Base-by-base conservation (phyloP, 768 basidiomycete genomes). In the Astraeus odoratus region DNA sequence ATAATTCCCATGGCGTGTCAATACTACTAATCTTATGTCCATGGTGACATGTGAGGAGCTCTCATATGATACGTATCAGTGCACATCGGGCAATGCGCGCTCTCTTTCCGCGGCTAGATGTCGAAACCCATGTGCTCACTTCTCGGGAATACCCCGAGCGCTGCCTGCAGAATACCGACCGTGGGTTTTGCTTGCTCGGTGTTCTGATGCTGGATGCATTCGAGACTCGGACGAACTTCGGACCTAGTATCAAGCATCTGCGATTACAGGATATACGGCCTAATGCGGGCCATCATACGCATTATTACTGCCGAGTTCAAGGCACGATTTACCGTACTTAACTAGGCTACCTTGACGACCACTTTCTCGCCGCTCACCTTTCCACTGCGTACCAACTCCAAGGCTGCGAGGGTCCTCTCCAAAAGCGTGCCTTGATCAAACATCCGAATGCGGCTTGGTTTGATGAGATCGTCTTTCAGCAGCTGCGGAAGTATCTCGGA, bases 311-410 rank as follows among this genome's bases (percentile, higher is more conserved):
- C 13, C 6, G 13, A 8, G 15, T 19, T n/a, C 24, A 40, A 24
- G 24, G 24, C 13, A 27, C 39, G 9, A 26, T 10, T 40, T 37
- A 35, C 16, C 29, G 24, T 24, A 9, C 27, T 23, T 20, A 23
- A 39, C 30, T 40, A 36, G 37, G 20, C 46, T 10, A 73, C 55
- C 48, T 70, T 69, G 1, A 77, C 64, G 2, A 77, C 56, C 1
- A 74, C 63, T 46, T 77, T 78, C 57, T 76, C 72, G 19, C 75
- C 75, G 30, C 70, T 74, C 35, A 76, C 56, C 55, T 71, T 66
- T 49, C 74, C 74, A 26, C 69, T 64, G 39, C 73, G 66, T 34
- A 77, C 47, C 30, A 77, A 50, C 39, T 73, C 67, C 33, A 77
- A 51, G 0, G 71, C 76, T n/a, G 46, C 52, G 13, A 56, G 61